phyloP scores from a whole-genome alignment of 495 filamentous ascomycete genomes.

The Daldinia loculata region DNA sequence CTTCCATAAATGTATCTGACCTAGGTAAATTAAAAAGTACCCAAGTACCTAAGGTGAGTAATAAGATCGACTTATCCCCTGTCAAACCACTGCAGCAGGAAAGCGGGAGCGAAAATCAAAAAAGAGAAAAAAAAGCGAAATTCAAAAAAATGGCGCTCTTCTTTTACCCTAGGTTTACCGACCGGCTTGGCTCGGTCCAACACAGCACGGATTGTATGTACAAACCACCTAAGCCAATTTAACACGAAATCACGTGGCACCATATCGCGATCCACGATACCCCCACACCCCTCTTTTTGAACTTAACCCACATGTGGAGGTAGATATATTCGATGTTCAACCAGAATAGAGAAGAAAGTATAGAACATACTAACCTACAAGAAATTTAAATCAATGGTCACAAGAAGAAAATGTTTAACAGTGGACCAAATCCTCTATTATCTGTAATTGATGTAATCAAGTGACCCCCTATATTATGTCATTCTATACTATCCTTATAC shows the following conservation, averaged over 20 bases:
- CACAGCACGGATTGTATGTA: background rate
- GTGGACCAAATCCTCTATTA: too few relatives aligned
- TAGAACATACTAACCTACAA: too few relatives aligned
- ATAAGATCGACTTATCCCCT: slow-evolving; percentile 33
- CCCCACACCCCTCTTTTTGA: slow-evolving; percentile 1
- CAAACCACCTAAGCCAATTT: slow-evolving; percentile 18
- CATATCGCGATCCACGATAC: slow-evolving; percentile 4
- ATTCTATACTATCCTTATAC: too few relatives aligned
- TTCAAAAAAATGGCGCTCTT: slow-evolving; percentile 37
- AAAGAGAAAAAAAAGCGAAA: slow-evolving; percentile 8
- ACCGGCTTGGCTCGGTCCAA: slow-evolving; percentile 5
- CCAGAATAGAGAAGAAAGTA: too few relatives aligned
- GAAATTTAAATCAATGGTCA: too few relatives aligned
- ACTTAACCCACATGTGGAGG: background rate
- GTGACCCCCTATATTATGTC: too few relatives aligned
- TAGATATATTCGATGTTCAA: too few relatives aligned
- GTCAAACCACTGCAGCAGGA: slow-evolving; percentile 15
- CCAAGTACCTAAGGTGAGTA: background rate
- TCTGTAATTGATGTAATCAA: too few relatives aligned
- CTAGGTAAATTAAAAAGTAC: background rate
- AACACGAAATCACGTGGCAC: slow-evolving; percentile 42
- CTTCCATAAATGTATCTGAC: background rate
- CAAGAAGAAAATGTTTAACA: too few relatives aligned
- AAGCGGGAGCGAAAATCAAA: slow-evolving; percentile 1
- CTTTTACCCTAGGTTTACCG: slow-evolving; percentile 8